Percentiles rank a stretch among this genome's conserved stretches.
phyloP scores from a whole-genome alignment of 768 basidiomycete species.

The Rhodotorula toruloides region DNA sequence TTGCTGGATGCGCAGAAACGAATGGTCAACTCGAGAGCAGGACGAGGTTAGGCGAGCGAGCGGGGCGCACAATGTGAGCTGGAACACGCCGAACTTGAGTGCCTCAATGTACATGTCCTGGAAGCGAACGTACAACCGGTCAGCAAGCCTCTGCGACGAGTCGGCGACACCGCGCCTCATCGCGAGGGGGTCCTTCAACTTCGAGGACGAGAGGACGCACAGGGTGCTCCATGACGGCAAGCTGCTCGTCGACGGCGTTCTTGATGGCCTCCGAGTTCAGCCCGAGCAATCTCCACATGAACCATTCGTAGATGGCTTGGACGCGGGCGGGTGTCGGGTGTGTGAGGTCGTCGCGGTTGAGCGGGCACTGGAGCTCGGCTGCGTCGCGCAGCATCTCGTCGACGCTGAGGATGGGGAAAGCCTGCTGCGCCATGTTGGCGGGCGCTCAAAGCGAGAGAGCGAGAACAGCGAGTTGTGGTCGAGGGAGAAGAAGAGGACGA shows the following conservation, averaged over 20 bases:
- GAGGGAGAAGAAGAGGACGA: no score
- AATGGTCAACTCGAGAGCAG: no score
- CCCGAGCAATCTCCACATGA: conserved; percentile 28
- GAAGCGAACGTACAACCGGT: not conserved
- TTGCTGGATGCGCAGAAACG: conserved; percentile 11
- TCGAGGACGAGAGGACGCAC: conserved; percentile 2
- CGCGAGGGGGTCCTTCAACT: not conserved
- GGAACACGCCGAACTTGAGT: conserved; percentile 40
- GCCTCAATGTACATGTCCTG: conserved; percentile 39
- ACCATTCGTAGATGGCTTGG: conserved; percentile 39
- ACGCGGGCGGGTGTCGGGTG: conserved; percentile 32
- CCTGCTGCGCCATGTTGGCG: no score
- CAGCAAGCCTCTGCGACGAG: not conserved
- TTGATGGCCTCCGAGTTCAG: conserved; percentile 37
- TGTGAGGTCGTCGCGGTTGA: conserved; percentile 30
- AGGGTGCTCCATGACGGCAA: conserved; percentile 38
- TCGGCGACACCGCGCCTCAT: no score
- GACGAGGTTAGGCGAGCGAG: not conserved
- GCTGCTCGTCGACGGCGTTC: conserved; percentile 36
- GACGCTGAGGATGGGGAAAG: conserved; percentile 17
- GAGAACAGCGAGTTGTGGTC: no score
- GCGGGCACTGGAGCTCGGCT: conserved; percentile 5
- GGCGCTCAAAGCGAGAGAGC: no score
- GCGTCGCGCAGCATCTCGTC: conserved; percentile 5
- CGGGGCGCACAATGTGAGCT: conserved; percentile 31